Evolutionary conservation across 2,329 filamentous ascomycete genomes (phyloP), one percentile per base, ranked within the genome.

Genomic region (Huntiella savannae): DNA sequence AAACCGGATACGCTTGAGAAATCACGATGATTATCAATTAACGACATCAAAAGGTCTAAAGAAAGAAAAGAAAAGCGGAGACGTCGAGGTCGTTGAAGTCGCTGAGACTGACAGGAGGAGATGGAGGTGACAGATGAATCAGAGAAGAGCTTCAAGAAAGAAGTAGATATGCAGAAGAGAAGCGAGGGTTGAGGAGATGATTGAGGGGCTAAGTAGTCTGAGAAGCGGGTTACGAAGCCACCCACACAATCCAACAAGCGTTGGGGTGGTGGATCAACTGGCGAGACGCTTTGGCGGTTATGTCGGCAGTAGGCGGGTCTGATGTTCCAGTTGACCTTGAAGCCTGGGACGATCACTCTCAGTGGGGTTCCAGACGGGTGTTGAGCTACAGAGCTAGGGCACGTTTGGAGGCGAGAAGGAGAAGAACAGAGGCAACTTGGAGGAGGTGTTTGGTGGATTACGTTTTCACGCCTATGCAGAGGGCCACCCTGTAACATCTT

Each of bases 141-240:
- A 22, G 38, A 40, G n/a, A 2, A 13, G 35, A 16, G n/a, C 35
- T 13, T 13, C 35, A 44, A 28, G 35, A 42, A 40, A 43, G 34
- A 49, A 36, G 19, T 40, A 40, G 7, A 45, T 35, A 46, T 40
- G 37, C 17, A 40, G 15, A 16, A 19, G 15, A 17, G 15, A 40
- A 40, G 37, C n/a, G 15, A 40, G 37, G 37, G 22, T 8, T 19
- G 22, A 40, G 8, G 15, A 15, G 35, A 37, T 4, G 16, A 36
- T n/a, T 36, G 34, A 36, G 34, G 34, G 34, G 34, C 34, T 36
- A 36, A 36, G 34, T 36, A 36, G 34, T 36, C 34, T 36, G 34
- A 6, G 34, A 16, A 16, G 34, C 22, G 22, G 22, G 22, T 28
- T 28, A 28, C 22, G 22, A 28, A 28, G 22, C 22, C 22, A 28